Evolutionary conservation across 495 filamentous ascomycete species (phyloP), one percentile per base, ranked within the genome.

Genomic region (Physcia stellaris): DNA sequence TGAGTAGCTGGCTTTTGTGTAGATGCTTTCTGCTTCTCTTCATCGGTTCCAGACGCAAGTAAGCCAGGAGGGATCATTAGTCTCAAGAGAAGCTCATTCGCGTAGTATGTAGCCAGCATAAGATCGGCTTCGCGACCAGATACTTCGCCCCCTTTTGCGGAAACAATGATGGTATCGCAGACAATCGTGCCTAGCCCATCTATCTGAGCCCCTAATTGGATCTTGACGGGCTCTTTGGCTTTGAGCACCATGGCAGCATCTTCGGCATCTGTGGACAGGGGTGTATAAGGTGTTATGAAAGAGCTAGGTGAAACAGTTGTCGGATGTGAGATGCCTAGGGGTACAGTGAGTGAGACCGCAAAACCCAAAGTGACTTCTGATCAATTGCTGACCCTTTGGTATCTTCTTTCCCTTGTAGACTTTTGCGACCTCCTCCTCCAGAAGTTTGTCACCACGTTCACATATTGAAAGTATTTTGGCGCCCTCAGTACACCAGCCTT

Each of bases 401-500:
- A 95, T 81, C 66, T 93, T 95, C 69, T 95, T 98, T 62, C 86
- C 87, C 61, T 94, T 88, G 71, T 90, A 96, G 49, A 98, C 88
- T 67, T 96, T 98, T 47, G 75, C 60, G 39, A 92, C 70, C 56
- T 96, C 90, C 52, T 94, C 90, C 19, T 87, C 86, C 44, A 98
- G 73, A 35, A 96, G 71, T 69, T 85, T 79, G 69, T 98, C 90
- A 54, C 90, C 90, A 62, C 85, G 75, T 67, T 95, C 77, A 68
- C 90, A 98, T 59, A 96, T 70, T 50, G 80, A 76, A 38, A 95
- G 69, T 42, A 96, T 85, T 65, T 90, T 95, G 60, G 75, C 79
- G 51, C 85, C 90, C 47, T 90, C 80, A 34, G 79, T 57, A 51
- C 85, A 90, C 64, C 66, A 64, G 75, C 73, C 75, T 84, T 68